Base-by-base conservation (phyloP, 2,329 filamentous ascomycete genomes). In the Bimuria novae-zelandiae region DNA sequence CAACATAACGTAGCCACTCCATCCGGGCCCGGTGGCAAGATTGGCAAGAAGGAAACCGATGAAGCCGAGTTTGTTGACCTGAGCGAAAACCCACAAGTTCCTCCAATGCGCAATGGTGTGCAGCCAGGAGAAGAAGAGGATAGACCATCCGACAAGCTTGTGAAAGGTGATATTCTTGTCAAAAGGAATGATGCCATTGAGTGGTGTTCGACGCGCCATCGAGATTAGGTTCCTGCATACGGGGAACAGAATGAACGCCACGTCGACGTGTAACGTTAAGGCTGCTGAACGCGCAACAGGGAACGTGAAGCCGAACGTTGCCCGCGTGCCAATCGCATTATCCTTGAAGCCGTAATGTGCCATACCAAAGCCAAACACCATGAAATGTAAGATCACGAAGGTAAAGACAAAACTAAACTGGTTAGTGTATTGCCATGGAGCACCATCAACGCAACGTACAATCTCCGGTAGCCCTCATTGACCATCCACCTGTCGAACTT, bases 131-230 rank as follows among this genome's bases (percentile, higher is more conserved):
- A 90, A 95, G 76, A 93, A 91, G 61, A 94, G 87, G 65, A 95
- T 92, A 21, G 89, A 92, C 89, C 89, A 94, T 5, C 89, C 90
- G 22, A 89, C 89, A 43, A 82, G 85, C 76, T 90, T 93, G 78
- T 94, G 90, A 76, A 94, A 93, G 39, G 89, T 90, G 72, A 92
- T 92, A 76, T 92, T 92, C 80, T 92, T 92, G 77, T 92, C 89
- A 74, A 94, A 92, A 63, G 91, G 90, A 61, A 95, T 88, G 69
- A 94, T 90, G 62, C 90, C 89, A 73, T 93, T 92, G 51, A 94
- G 80, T 7, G 90, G 89, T 6, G 90, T 94, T 70, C 90, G 88
- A 57, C 90, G 84, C 47, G 87, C 82, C 57, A 93, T 83, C 48
- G 89, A 94, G 68, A 94, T 91, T 63, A 94, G 83, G 11, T 89